Percentiles rank a stretch among this genome's conserved stretches.
Evolutionary conservation across 805 yeast species (phyloP).

Genomic region (Candida easanensis): DNA sequence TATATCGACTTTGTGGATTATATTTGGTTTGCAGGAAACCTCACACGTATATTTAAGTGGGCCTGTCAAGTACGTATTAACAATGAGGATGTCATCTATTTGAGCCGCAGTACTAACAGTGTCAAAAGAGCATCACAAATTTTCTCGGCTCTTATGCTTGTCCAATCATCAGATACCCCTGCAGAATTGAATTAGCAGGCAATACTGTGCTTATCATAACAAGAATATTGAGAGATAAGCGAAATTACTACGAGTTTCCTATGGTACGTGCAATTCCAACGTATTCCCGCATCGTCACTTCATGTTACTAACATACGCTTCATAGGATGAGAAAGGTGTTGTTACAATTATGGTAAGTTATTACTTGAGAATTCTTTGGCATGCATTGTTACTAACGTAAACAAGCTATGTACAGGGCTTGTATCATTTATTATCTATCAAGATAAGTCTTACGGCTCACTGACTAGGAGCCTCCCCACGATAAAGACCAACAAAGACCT

Average conservation of each 20-base stretch:
- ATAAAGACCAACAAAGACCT: not conserved
- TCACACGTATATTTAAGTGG: slow-evolving; percentile 27
- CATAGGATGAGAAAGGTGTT: too few relatives aligned
- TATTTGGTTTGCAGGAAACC: slow-evolving; percentile 36
- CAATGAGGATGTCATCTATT: not conserved
- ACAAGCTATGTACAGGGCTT: not conserved
- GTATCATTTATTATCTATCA: not conserved
- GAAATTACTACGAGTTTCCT: slow-evolving; percentile 1
- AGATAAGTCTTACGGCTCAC: not conserved
- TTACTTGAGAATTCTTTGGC: too few relatives aligned
- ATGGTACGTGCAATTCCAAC: slow-evolving; percentile 7
- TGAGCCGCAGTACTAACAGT: not conserved
- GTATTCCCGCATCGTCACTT: not conserved
- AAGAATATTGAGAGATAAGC: not conserved
- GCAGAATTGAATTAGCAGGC: not conserved
- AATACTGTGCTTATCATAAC: not conserved
- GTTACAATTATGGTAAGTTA: too few relatives aligned
- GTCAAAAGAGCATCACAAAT: slow-evolving; percentile 34
- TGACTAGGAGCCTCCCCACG: not conserved
- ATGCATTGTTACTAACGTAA: too few relatives aligned
- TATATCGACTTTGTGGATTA: slow-evolving; percentile 40
- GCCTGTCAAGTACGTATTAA: slow-evolving; percentile 35
- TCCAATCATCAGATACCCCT: not conserved
- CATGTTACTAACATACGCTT: not conserved
- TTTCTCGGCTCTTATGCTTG: slow-evolving; percentile 10